These are phyloP conservation scores for Globisporangium radiosum DNA, from an alignment of 352 stramenopile species.

Conservation along the genomic window DNA sequence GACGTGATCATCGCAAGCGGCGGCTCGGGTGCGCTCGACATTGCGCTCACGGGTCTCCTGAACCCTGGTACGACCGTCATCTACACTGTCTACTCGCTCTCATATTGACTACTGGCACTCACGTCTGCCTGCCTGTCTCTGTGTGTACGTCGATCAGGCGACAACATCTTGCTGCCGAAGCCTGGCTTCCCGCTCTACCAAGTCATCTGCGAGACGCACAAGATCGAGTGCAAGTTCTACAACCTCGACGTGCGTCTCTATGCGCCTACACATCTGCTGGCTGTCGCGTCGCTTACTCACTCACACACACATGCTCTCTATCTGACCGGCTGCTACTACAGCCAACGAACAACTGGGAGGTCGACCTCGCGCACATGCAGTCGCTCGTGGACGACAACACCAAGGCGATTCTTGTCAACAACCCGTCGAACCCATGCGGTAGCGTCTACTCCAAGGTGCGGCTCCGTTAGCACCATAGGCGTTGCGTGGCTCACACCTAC, in stretches of 20 bases:
- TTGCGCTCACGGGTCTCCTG: constrained; percentile 86
- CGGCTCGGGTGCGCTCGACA: constrained; percentile 91
- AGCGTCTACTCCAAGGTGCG: constrained; percentile 88
- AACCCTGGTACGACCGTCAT: constrained; percentile 41
- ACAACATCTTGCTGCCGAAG: constrained; percentile 91
- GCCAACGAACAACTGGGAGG: constrained; percentile 90
- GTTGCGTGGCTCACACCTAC: no score
- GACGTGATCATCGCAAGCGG: constrained; percentile 93
- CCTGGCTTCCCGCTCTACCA: constrained; percentile 95
- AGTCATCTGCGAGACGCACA: constrained; percentile 90
- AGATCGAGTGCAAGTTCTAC: constrained; percentile 91
- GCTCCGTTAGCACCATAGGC: no score
- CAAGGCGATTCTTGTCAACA: constrained; percentile 94
- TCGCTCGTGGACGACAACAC: constrained; percentile 78
- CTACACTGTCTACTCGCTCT: no score
- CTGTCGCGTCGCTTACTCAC: background rate
- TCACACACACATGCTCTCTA: background rate
- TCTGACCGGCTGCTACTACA: constrained; percentile 8
- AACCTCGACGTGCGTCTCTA: constrained; percentile 41
- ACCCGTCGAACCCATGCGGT: constrained; percentile 93
- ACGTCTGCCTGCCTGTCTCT: background rate
- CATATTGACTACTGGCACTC: no score
- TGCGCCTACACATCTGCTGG: background rate
- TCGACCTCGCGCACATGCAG: constrained; percentile 90
- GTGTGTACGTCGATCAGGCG: constrained; percentile 15